phyloP scores from a whole-genome alignment of 2,329 filamentous ascomycete species.

The Cladophialophora exuberans region DNA sequence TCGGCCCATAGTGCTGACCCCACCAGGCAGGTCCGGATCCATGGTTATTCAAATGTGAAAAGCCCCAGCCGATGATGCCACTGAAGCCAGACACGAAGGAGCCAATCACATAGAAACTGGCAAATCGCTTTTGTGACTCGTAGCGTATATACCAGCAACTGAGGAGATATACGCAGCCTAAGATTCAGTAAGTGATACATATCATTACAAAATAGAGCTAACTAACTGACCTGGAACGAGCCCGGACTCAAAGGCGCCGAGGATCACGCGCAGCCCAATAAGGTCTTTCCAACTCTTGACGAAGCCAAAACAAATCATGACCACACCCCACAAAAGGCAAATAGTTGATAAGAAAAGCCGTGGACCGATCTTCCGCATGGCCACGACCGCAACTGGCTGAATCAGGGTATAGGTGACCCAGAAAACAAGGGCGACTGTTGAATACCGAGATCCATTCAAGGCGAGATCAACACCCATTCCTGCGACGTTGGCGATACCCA shows the following conservation, averaged over 20 bases:
- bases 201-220: too few relatives aligned
- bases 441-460: too few relatives aligned
- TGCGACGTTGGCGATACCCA: conserved; percentile 73
- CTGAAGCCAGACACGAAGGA: conserved; percentile 48
- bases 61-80: conserved; percentile 40
- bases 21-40: conserved; percentile 29
- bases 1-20: conserved; percentile 32
- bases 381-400: conserved; percentile 70
- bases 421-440: conserved; percentile 71
- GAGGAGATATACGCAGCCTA: conserved; percentile 69
- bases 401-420: conserved; percentile 74
- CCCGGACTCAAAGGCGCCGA: conserved; percentile 68
- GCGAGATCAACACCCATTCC: conserved; percentile 43
- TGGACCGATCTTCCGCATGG: conserved; percentile 67
- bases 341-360: conserved; percentile 39
- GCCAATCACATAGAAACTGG: conserved; percentile 55
- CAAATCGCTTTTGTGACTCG: conserved; percentile 41
- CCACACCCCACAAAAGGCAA: conserved; percentile 51
- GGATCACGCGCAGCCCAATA: conserved; percentile 43
- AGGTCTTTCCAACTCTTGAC: conserved; percentile 34
- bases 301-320: conserved; percentile 43
- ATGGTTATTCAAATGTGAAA: conserved; percentile 41
- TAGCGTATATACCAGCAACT: conserved; percentile 69
- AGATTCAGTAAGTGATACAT: conserved; percentile 63
- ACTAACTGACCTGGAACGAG: conserved; percentile 67